These are phyloP conservation scores for Hypoxylon trugodes DNA, from an alignment of 495 filamentous ascomycete genomes.

Conservation along the genomic window DNA sequence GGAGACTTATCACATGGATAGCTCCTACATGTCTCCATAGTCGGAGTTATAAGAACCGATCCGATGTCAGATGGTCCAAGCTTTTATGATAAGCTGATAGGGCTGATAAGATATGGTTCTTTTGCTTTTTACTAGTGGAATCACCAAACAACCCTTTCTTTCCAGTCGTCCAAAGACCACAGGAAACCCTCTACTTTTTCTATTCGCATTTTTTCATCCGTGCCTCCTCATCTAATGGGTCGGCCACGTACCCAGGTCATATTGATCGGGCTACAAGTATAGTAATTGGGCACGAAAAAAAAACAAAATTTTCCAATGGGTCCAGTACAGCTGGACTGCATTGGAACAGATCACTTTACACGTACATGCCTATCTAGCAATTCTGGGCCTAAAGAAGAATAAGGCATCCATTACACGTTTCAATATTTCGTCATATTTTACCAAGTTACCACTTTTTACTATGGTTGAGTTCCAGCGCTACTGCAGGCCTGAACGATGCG, in stretches of 20 bases:
- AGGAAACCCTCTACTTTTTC: not conserved
- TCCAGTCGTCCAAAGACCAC: too few species aligned
- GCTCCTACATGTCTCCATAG: constrained; percentile 18
- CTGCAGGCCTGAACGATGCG: constrained; percentile 15
- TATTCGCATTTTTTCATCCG: not conserved
- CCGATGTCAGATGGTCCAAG: constrained; percentile 12
- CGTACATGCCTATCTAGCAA: constrained; percentile 20
- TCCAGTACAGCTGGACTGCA: constrained; percentile 18
- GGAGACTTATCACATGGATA: constrained; percentile 32
- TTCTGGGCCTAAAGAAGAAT: constrained; percentile 20
- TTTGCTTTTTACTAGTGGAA: too few species aligned
- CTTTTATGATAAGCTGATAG: constrained; percentile 13
- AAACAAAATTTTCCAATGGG: constrained; percentile 22
- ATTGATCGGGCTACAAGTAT: constrained; percentile 21
- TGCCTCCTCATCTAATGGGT: too few species aligned
- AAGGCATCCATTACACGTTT: not conserved
- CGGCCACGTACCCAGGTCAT: constrained; percentile 19
- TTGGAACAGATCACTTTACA: constrained; percentile 23
- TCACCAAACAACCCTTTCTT: too few species aligned
- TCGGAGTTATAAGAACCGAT: not conserved
- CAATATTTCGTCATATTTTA: not conserved
- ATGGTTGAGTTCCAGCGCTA: constrained; percentile 14
- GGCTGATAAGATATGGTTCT: constrained; percentile 20
- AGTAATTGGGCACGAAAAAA: constrained; percentile 17
- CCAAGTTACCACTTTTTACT: constrained; percentile 7